Percentiles rank a stretch among this genome's conserved stretches.
Evolutionary conservation across 768 basidiomycete genomes (phyloP).

Genomic region (Boletellus ananiceps): DNA sequence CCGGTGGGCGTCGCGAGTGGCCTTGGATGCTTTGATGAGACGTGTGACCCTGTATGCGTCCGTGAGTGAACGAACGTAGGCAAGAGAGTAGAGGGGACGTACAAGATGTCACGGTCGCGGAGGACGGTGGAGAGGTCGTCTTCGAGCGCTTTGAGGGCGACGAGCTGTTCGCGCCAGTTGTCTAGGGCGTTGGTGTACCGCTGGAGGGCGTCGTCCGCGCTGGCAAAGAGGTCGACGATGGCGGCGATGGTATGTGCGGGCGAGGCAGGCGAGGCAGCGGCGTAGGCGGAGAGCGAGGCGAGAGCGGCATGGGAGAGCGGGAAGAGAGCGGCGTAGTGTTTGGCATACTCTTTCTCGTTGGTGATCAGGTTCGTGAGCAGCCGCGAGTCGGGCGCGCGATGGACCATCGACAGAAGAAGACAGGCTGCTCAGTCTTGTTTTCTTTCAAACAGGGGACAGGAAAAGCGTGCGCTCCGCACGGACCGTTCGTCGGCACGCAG

Average conservation of each 20-base stretch:
- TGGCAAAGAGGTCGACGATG: constrained; percentile 54
- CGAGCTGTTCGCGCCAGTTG: constrained; percentile 59
- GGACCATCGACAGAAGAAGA: constrained; percentile 47
- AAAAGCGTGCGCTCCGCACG: too few relatives aligned
- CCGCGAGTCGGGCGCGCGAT: constrained; percentile 68
- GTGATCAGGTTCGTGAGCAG: constrained; percentile 63
- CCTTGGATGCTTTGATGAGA: constrained; percentile 72
- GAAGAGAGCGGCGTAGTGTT: constrained; percentile 53
- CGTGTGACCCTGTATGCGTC: constrained; percentile 56
- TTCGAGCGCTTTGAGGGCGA: constrained; percentile 58
- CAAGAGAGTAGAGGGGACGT: constrained; percentile 25
- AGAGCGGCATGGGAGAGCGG: constrained; percentile 57
- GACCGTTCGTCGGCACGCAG: too few relatives aligned
- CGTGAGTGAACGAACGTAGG: not conserved
- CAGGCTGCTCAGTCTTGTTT: too few relatives aligned
- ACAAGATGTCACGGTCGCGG: constrained; percentile 77
- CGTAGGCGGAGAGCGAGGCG: constrained; percentile 68
- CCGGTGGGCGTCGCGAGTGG: constrained; percentile 34
- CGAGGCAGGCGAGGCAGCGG: constrained; percentile 51
- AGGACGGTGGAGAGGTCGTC: constrained; percentile 68
- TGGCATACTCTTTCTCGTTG: constrained; percentile 69
- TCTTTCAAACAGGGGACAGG: too few relatives aligned
- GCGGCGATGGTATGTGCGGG: constrained; percentile 24
- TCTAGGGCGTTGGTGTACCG: constrained; percentile 59
- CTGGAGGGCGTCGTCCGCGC: constrained; percentile 65